Evolutionary conservation across 306 rosid genomes (phyloP).

Genomic region (Fragaria vesca): DNA sequence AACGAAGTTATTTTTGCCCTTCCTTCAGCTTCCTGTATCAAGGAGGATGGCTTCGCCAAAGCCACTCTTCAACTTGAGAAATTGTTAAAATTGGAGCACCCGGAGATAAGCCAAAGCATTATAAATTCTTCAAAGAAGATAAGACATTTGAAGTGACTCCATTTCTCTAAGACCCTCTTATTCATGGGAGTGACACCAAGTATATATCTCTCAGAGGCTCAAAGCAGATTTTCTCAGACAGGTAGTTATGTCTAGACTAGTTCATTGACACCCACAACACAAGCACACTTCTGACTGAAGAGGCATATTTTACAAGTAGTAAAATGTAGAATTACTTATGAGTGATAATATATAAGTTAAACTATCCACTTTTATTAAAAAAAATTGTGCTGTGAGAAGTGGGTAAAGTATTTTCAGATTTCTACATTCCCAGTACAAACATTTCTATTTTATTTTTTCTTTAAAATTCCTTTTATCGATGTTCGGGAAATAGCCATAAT

Average conservation of each 20-base stretch:
- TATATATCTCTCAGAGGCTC: not conserved
- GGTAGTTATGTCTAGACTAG: not conserved
- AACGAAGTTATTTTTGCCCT: constrained; percentile 87
- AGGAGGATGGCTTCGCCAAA: constrained; percentile 50
- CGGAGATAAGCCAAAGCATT: constrained; percentile 65
- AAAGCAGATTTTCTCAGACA: not conserved
- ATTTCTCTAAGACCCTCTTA: not conserved
- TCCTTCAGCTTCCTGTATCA: constrained; percentile 48
- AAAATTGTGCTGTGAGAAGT: not conserved
- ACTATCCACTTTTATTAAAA: not conserved
- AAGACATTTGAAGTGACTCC: constrained; percentile 50
- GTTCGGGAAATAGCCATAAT: not conserved
- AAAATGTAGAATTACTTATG: not conserved
- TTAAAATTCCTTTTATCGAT: not conserved
- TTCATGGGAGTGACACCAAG: not conserved
- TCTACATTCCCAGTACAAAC: not conserved
- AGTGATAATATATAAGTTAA: not conserved
- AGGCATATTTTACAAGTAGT: not conserved
- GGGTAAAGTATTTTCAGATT: not conserved
- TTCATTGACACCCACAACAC: not conserved
- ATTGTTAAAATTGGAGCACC: constrained; percentile 61
- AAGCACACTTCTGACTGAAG: not conserved
- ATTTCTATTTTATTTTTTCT: not conserved
- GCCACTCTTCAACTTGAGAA: constrained; percentile 66
- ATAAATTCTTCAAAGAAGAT: constrained; percentile 55